Evolutionary conservation across 257 asterid species (phyloP).

Genomic region (Craterostigma plantagineum): DNA sequence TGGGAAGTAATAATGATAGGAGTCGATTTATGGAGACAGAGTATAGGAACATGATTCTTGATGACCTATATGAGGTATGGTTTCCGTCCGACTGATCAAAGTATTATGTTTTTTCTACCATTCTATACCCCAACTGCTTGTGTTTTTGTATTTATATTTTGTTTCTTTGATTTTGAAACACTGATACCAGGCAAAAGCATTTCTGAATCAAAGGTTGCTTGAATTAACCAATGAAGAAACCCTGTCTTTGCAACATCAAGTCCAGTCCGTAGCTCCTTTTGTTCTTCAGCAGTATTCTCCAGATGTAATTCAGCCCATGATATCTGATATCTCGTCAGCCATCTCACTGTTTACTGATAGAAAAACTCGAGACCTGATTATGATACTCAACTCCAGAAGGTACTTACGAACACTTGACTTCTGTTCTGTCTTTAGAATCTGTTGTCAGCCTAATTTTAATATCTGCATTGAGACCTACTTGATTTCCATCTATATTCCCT

Average conservation of each 20-base stretch:
- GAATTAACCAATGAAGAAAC: constrained; percentile 78
- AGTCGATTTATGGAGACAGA: constrained; percentile 89
- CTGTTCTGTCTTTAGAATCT: not conserved
- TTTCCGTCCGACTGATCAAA: too few species aligned
- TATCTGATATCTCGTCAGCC: constrained; percentile 47
- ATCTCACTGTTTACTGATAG: constrained; percentile 68
- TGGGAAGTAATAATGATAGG: constrained; percentile 29
- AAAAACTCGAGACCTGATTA: constrained; percentile 77
- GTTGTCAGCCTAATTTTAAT: too few species aligned
- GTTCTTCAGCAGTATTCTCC: constrained; percentile 78
- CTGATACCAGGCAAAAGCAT: constrained; percentile 61
- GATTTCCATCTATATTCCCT: not conserved
- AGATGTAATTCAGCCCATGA: constrained; percentile 49
- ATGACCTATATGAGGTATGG: constrained; percentile 82
- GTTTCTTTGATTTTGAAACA: constrained; percentile 8
- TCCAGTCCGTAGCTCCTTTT: constrained; percentile 82
- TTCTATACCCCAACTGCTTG: not conserved
- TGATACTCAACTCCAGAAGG: constrained; percentile 97
- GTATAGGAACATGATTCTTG: constrained; percentile 84
- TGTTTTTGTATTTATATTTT: constrained; percentile 4
- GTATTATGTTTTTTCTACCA: not conserved
- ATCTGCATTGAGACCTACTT: not conserved
- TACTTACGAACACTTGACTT: constrained; percentile 7
- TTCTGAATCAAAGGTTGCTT: constrained; percentile 64
- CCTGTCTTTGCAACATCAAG: constrained; percentile 82